phyloP scores from a whole-genome alignment of 805 yeast species.

The Schwanniomyces occidentalis region DNA sequence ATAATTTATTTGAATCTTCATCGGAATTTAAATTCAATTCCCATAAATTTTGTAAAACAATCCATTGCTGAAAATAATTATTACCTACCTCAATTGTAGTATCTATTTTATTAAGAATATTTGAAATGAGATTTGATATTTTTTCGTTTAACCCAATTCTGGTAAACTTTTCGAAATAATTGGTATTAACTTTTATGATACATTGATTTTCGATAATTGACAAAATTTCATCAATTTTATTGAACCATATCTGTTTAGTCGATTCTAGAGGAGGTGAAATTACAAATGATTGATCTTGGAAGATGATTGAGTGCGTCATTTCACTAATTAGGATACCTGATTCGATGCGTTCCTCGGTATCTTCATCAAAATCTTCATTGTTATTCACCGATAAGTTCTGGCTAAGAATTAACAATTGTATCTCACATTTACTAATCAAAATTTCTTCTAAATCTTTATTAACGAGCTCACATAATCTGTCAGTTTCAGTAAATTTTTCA shows the following conservation, averaged over 20 bases:
- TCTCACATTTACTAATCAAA: conserved; percentile 20
- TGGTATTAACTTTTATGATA: conserved; percentile 5
- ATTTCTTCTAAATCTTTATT: conserved; percentile 23
- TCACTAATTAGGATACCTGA: neutral
- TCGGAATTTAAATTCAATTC: conserved; percentile 44
- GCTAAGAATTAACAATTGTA: conserved; percentile 7
- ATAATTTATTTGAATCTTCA: conserved; percentile 33
- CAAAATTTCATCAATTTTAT: conserved; percentile 15
- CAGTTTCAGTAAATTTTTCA: conserved; percentile 17
- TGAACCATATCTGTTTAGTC: conserved; percentile 32
- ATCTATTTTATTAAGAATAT: conserved; percentile 27
- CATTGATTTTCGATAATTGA: conserved; percentile 19
- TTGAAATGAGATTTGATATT: conserved; percentile 2
- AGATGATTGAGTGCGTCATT: conserved; percentile 18
- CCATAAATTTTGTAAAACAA: conserved; percentile 58
- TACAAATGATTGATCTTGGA: conserved; percentile 36
- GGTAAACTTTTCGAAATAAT: neutral
- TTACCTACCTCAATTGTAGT: conserved; percentile 23
- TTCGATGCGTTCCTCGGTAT: neutral
- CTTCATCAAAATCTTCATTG: neutral
- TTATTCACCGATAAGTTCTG: neutral
- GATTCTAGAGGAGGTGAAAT: conserved; percentile 42
- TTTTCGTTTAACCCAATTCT: neutral
- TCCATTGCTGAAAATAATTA: conserved; percentile 53
- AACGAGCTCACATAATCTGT: conserved; percentile 18